A percentile compares a stretch with the other conserved stretches of the same genome.
phyloP scores from a whole-genome alignment of 192 early-diverging fungal species.

The Glomus cerebriforme region DNA sequence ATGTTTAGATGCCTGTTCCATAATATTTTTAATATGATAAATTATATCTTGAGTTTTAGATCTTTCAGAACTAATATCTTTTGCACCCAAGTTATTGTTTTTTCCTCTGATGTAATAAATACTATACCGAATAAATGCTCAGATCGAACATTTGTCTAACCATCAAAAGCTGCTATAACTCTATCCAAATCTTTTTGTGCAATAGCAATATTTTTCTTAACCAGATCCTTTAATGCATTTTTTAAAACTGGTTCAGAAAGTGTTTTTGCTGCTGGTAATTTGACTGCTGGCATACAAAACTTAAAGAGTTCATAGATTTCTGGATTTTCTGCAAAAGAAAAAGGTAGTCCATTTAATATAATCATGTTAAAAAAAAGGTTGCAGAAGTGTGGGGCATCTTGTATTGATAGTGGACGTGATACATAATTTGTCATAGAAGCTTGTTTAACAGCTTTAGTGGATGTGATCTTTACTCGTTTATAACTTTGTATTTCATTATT shows the following conservation, averaged over 20 bases:
- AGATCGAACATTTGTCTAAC: not conserved
- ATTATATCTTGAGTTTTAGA: conserved; percentile 6
- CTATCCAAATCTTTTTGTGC: not conserved
- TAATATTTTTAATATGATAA: conserved; percentile 3
- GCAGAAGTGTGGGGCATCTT: not conserved
- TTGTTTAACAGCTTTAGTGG: not conserved
- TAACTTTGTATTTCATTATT: too few relatives aligned
- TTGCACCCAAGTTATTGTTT: not conserved
- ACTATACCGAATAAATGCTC: conserved; percentile 17
- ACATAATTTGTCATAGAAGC: not conserved
- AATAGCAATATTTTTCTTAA: not conserved
- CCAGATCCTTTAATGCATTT: too few relatives aligned
- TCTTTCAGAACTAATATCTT: not conserved
- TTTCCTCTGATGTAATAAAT: conserved; percentile 6
- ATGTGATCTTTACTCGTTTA: not conserved
- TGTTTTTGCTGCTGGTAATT: not conserved
- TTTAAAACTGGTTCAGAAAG: too few relatives aligned
- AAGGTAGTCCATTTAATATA: not conserved
- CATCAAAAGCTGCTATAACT: too few relatives aligned
- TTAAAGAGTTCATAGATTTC: not conserved
- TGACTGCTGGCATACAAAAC: not conserved
- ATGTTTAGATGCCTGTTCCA: not conserved
- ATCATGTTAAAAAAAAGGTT: not conserved
- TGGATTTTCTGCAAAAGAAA: not conserved
- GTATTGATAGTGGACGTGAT: not conserved